Conservation (phyloP, 2,329 filamentous ascomycete species). For the Colletotrichum viniferum region DNA sequence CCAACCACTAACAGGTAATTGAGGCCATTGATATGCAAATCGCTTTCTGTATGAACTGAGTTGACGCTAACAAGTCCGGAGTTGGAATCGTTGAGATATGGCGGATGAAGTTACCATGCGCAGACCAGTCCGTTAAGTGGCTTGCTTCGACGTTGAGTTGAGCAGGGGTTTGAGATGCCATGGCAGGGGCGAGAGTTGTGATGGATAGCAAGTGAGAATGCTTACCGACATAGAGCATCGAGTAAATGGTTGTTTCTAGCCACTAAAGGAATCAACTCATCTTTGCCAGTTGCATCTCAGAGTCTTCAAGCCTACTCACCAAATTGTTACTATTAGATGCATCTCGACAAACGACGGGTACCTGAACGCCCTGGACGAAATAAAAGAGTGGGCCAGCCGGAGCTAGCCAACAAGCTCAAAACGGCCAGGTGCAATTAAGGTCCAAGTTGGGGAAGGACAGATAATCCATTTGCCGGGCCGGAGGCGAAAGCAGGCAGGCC, state of each 20-base stretch:
- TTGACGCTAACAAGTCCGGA: background rate
- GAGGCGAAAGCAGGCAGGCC: background rate
- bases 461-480: conserved; percentile 20
- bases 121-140: background rate
- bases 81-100: background rate
- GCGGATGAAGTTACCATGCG: background rate
- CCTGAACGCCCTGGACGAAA: background rate
- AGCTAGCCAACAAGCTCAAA: conserved; percentile 4
- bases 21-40: background rate
- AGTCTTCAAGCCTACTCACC: too few species aligned
- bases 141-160: background rate
- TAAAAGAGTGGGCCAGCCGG: background rate
- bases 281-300: background rate
- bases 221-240: background rate
- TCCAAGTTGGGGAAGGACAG: conserved; percentile 19
- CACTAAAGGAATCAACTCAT: background rate
- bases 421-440: background rate
- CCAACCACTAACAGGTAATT: background rate
- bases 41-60: background rate
- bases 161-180: background rate
- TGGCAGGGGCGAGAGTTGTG: background rate
- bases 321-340: background rate
- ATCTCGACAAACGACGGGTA: background rate
- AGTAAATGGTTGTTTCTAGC: background rate
- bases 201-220: background rate